Evolutionary conservation across 306 rosid genomes (phyloP).

Genomic region (Sindora glabra): DNA sequence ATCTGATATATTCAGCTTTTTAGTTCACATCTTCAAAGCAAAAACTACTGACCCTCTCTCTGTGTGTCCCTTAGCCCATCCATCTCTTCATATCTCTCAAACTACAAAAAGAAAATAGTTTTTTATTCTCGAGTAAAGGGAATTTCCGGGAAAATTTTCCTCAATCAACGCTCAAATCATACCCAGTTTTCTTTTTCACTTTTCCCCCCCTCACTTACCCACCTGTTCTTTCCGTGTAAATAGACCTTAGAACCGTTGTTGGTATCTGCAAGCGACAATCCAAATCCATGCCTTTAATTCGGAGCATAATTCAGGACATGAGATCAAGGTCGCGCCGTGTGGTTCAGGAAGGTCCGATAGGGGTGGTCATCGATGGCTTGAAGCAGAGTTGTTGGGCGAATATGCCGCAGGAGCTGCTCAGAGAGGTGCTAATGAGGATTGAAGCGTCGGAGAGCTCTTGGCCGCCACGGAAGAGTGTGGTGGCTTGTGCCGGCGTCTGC

Average conservation of each 20-base stretch:
- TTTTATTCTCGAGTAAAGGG: not conserved
- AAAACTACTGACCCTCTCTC: too few species aligned
- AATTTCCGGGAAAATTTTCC: not conserved
- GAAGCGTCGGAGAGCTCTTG: conserved; percentile 73
- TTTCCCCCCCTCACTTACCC: not conserved
- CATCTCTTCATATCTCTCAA: not conserved
- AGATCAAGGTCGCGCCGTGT: conserved; percentile 69
- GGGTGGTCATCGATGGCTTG: conserved; percentile 26
- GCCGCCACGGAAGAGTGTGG: conserved; percentile 82
- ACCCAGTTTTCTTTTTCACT: too few species aligned
- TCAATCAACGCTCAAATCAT: conserved; percentile 17
- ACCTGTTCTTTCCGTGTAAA: not conserved
- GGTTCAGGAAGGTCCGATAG: conserved; percentile 37
- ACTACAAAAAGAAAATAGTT: not conserved
- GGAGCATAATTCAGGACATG: conserved; percentile 62
- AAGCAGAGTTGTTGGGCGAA: conserved; percentile 77
- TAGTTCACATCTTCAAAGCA: too few species aligned
- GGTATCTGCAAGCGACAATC: not conserved
- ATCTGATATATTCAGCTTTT: too few species aligned
- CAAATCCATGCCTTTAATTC: conserved; percentile 38
- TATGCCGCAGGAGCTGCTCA: conserved; percentile 92
- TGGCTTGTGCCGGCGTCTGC: conserved; percentile 92
- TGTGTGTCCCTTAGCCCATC: not conserved
- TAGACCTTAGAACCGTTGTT: not conserved
- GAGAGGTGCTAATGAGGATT: conserved; percentile 69